These are phyloP conservation scores for Macrolepiota dolichaula DNA, from an alignment of 768 basidiomycete species.

Conservation along the genomic window DNA sequence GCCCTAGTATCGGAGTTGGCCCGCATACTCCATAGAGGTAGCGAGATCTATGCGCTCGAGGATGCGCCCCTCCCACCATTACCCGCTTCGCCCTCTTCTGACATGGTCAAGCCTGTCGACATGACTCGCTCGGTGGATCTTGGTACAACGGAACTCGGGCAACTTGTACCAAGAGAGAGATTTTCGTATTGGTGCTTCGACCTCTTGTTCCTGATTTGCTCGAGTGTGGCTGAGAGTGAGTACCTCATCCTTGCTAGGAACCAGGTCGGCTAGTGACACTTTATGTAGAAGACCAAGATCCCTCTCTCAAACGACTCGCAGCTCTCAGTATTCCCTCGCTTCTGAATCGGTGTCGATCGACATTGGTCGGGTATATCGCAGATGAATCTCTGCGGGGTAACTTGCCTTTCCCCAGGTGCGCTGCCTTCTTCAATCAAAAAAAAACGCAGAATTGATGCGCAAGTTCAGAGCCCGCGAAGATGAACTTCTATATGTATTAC, in stretches of 20 bases:
- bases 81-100: conserved; percentile 10
- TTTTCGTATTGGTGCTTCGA: conserved; percentile 96
- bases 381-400: conserved; percentile 84
- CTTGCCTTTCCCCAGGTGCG: conserved; percentile 82
- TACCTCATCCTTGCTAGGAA: background rate
- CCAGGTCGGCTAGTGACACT: background rate
- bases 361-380: conserved; percentile 72
- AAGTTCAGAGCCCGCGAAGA: conserved; percentile 73
- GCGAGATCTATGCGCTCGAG: conserved; percentile 51
- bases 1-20: conserved; percentile 64
- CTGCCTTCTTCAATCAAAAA: background rate
- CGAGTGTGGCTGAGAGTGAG: conserved; percentile 58
- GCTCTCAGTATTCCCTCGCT: conserved; percentile 69
- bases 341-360: conserved; percentile 69
- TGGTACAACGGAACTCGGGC: conserved; percentile 60
- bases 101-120: conserved; percentile 25
- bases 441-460: background rate
- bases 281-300: conserved; percentile 51
- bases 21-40: conserved; percentile 70
- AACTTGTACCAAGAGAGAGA: conserved; percentile 67
- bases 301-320: conserved; percentile 63
- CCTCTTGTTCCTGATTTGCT: conserved; percentile 78
- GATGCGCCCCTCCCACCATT: conserved; percentile 14
- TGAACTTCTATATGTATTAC: conserved; percentile 81
- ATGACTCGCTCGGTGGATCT: conserved; percentile 32